Conservation (phyloP, 1,139 yeast species). For the Yamadazyma blattariae region DNA sequence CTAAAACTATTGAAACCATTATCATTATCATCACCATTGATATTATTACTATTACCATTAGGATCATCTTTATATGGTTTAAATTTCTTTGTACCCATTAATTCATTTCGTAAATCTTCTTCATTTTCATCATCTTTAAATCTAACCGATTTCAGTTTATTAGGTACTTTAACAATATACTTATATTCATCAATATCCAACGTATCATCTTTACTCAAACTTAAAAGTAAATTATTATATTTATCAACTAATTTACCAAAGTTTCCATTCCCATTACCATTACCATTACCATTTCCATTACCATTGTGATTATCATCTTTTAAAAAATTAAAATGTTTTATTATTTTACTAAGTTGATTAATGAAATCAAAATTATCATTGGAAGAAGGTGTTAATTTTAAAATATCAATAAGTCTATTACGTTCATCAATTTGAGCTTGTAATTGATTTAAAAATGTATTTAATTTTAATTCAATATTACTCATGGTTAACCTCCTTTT, state of each 20-base stretch:
- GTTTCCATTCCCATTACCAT: slow-evolving; percentile 5
- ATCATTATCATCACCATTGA: not conserved
- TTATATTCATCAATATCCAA: slow-evolving; percentile 37
- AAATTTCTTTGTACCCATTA: slow-evolving; percentile 19
- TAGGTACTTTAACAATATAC: slow-evolving; percentile 16
- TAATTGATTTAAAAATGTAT: slow-evolving; percentile 33
- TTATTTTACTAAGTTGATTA: slow-evolving; percentile 36
- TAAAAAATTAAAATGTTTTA: slow-evolving; percentile 25
- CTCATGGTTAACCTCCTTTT: slow-evolving; percentile 7
- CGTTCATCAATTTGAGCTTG: slow-evolving; percentile 50
- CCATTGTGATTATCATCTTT: slow-evolving; percentile 36
- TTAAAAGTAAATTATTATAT: slow-evolving; percentile 21
- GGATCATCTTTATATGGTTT: slow-evolving; percentile 47
- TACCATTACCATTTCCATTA: no score
- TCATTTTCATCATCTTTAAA: slow-evolving; percentile 36
- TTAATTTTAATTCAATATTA: not conserved
- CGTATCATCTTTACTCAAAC: slow-evolving; percentile 25
- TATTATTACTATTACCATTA: slow-evolving; percentile 8
- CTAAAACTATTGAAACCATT: not conserved
- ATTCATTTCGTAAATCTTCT: slow-evolving; percentile 13
- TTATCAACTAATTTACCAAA: slow-evolving; percentile 16
- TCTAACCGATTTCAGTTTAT: slow-evolving; percentile 44
- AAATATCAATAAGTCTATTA: slow-evolving; percentile 35
- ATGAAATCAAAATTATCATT: slow-evolving; percentile 55
- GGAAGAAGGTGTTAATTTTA: slow-evolving; percentile 49